These are phyloP conservation scores for Glycine soja DNA, from an alignment of 306 rosid species.

Conservation along the genomic window DNA sequence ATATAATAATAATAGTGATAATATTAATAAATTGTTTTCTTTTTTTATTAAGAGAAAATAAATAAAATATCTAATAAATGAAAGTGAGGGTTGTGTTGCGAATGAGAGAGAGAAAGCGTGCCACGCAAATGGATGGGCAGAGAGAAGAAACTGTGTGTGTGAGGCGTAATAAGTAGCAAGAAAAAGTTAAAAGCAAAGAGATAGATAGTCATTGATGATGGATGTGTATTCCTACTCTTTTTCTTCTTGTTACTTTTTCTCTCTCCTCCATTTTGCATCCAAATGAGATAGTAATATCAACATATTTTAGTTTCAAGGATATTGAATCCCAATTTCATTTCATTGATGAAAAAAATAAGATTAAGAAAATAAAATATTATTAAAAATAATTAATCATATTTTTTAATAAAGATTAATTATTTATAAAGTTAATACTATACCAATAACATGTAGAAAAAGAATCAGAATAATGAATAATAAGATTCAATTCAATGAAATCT, in stretches of 20 bases:
- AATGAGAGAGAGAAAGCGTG: constrained; percentile 9
- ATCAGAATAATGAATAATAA: constrained; percentile 25
- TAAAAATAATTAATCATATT: constrained; percentile 7
- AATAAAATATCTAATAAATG: background rate
- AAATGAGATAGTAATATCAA: background rate
- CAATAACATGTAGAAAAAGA: no score
- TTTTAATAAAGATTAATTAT: background rate
- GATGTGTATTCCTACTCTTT: constrained; percentile 18
- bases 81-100: background rate
- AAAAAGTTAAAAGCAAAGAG: constrained; percentile 54
- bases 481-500: constrained; percentile 11
- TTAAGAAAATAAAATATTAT: no score
- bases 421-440: no score
- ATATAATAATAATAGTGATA: background rate
- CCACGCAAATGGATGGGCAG: constrained; percentile 43
- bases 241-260: background rate
- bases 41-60: no score
- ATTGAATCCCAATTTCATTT: no score
- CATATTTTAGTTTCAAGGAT: no score
- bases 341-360: no score
- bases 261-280: background rate
- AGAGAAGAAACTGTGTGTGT: constrained; percentile 1
- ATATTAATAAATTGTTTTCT: background rate
- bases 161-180: constrained; percentile 50
- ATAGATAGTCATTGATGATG: constrained; percentile 50